Percentiles rank a stretch among this genome's conserved stretches.
phyloP scores from a whole-genome alignment of 495 filamentous ascomycete species.

The Daldinia childiae region DNA sequence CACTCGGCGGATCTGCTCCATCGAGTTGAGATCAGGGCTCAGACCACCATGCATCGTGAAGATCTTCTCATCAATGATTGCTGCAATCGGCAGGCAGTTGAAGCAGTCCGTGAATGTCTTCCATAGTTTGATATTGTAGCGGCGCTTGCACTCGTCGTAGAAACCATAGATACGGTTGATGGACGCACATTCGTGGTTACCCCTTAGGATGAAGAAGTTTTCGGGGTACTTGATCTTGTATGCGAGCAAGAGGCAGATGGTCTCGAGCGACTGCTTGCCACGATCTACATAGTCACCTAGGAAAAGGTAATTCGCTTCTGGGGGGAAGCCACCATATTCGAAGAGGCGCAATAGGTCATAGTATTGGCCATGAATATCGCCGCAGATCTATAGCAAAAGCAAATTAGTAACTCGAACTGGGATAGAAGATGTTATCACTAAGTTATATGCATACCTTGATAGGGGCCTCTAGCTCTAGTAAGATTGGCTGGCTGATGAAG shows the following conservation, averaged over 20 bases:
- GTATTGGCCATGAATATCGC: constrained; percentile 99
- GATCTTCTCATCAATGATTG: constrained; percentile 99
- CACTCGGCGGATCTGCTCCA: constrained; percentile 99
- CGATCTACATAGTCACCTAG: constrained; percentile 98
- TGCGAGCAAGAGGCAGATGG: constrained; percentile 95
- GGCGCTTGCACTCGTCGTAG: constrained; percentile 99
- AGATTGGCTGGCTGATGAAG: constrained; percentile 98
- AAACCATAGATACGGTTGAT: constrained; percentile 99
- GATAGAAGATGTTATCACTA: constrained; percentile 3
- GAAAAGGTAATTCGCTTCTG: constrained; percentile 99
- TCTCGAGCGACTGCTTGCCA: constrained; percentile 99
- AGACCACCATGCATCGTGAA: constrained; percentile 99
- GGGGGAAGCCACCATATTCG: constrained; percentile 98
- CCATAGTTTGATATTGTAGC: constrained; percentile 99
- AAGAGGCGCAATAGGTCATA: constrained; percentile 97
- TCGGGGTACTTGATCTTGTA: constrained; percentile 99
- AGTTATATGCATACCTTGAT: constrained; percentile 81
- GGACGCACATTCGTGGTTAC: constrained; percentile 98
- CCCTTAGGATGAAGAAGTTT: constrained; percentile 99
- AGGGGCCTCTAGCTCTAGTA: constrained; percentile 95
- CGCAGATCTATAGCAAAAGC: constrained; percentile 79
- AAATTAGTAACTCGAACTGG: constrained; percentile 2
- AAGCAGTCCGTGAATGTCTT: constrained; percentile 99
- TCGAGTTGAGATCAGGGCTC: constrained; percentile 97
- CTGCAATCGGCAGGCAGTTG: constrained; percentile 99